Conservation (phyloP, 768 basidiomycete species). For the Xerocomus spinulosus region DNA sequence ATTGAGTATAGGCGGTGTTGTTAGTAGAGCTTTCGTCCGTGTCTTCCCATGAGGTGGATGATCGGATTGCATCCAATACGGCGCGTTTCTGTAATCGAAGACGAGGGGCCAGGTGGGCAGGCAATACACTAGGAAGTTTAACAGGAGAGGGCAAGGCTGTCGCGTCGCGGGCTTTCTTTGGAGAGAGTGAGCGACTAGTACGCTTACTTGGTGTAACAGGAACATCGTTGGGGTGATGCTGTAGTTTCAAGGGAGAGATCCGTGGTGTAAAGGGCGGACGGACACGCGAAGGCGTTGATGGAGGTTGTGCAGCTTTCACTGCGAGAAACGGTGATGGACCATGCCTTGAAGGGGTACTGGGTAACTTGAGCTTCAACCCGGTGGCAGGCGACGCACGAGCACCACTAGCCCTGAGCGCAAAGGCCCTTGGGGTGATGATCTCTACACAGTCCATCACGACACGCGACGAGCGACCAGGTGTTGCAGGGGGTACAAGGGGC, state of each 20-base stretch:
- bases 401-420: conserved; percentile 1
- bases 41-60: conserved; percentile 20
- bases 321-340: neutral
- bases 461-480: conserved; percentile 21
- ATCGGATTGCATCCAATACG: conserved; percentile 45
- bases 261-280: conserved; percentile 15
- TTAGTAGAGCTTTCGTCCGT: conserved; percentile 44
- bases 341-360: conserved; percentile 20
- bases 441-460: conserved; percentile 31
- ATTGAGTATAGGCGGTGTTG: conserved; percentile 47
- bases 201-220: conserved; percentile 18
- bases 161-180: conserved; percentile 10
- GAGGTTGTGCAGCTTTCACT: neutral
- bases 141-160: conserved; percentile 8
- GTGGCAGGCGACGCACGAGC: conserved; percentile 12
- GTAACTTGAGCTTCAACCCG: conserved; percentile 3
- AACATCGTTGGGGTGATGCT: conserved; percentile 1
- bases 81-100: conserved; percentile 56
- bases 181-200: conserved; percentile 5
- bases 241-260: conserved; percentile 15
- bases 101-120: conserved; percentile 40
- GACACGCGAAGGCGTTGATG: conserved; percentile 13
- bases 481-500: conserved; percentile 13
- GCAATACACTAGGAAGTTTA: conserved; percentile 30
- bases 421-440: conserved; percentile 25